Percentiles rank a stretch among this genome's conserved stretches.
These are phyloP conservation scores for Udeniomyces megalosporus DNA, from an alignment of 768 basidiomycete species.

Conservation along the genomic window DNA sequence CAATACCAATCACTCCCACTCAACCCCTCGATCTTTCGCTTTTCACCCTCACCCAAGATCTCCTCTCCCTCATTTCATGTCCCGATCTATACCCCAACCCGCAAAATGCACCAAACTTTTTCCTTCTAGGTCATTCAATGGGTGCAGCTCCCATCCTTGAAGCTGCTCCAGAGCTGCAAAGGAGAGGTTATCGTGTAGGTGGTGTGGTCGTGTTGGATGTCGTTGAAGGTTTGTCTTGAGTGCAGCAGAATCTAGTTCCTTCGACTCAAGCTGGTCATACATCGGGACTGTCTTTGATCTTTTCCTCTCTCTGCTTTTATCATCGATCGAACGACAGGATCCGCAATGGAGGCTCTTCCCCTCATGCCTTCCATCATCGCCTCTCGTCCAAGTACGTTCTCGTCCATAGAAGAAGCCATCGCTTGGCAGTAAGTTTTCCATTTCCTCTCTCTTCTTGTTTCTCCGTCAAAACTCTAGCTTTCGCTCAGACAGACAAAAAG, in stretches of 20 bases:
- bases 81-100: too few relatives aligned
- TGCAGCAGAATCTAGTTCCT: too few relatives aligned
- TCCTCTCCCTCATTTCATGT: not conserved
- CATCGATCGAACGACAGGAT: conserved; percentile 38
- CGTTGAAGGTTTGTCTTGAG: conserved; percentile 67
- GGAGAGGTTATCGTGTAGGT: conserved; percentile 49
- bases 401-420: conserved; percentile 65
- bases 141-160: conserved; percentile 78
- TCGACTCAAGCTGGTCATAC: too few relatives aligned
- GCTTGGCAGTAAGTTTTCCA: conserved; percentile 72
- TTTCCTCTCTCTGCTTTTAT: not conserved
- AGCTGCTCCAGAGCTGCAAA: conserved; percentile 49
- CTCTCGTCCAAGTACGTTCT: conserved; percentile 70
- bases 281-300: not conserved
- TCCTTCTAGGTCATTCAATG: conserved; percentile 93
- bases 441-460: conserved; percentile 13
- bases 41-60: conserved; percentile 50
- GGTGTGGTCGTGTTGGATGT: conserved; percentile 75
- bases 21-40: conserved; percentile 48
- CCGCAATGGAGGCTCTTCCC: conserved; percentile 80
- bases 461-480: too few relatives aligned
- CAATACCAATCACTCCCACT: conserved; percentile 13
- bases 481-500: too few relatives aligned
- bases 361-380: conserved; percentile 80
- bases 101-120: not conserved